Conservation (phyloP, 768 basidiomycete genomes). For the Cystobasidiopsis lactophilus region DNA sequence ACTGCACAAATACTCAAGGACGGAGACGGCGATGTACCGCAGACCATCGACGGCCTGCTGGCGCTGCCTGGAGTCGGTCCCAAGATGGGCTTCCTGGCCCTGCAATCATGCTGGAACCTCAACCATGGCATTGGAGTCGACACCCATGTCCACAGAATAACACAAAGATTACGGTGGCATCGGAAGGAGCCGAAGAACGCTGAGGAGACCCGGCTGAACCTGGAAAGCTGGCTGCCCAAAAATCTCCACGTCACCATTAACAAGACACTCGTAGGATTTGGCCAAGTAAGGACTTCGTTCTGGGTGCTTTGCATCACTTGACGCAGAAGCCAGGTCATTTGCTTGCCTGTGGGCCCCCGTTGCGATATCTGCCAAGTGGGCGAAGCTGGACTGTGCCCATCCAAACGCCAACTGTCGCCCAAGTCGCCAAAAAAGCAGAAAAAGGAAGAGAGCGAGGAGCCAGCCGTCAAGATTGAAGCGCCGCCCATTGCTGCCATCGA, state of each 20-base stretch:
- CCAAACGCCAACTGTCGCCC: conserved; percentile 8
- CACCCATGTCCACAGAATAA: conserved; percentile 78
- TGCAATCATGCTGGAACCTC: conserved; percentile 31
- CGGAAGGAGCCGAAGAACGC: conserved; percentile 57
- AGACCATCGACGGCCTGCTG: conserved; percentile 68
- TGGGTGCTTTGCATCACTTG: not conserved
- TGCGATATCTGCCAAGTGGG: conserved; percentile 12
- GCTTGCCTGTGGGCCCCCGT: conserved; percentile 14
- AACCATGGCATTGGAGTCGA: conserved; percentile 38
- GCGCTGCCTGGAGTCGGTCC: conserved; percentile 79
- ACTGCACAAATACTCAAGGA: conserved; percentile 30
- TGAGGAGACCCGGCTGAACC: conserved; percentile 43
- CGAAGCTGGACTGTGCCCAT: conserved; percentile 9
- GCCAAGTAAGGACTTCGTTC: conserved; percentile 2
- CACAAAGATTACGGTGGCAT: conserved; percentile 85
- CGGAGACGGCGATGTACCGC: conserved; percentile 64
- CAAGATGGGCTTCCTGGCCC: conserved; percentile 76
- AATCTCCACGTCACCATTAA: conserved; percentile 16
- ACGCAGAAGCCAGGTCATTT: conserved; percentile 12
- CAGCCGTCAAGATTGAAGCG: conserved; percentile 2
- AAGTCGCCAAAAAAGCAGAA: conserved; percentile 8
- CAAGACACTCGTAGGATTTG: conserved; percentile 21
- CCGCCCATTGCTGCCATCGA: not conserved
- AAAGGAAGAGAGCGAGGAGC: not conserved
- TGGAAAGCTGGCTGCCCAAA: conserved; percentile 19